A percentile compares a stretch with the other conserved stretches of the same genome.
These are phyloP conservation scores for Globisporangium radiosum DNA, from an alignment of 352 stramenopile species.

Conservation along the genomic window DNA sequence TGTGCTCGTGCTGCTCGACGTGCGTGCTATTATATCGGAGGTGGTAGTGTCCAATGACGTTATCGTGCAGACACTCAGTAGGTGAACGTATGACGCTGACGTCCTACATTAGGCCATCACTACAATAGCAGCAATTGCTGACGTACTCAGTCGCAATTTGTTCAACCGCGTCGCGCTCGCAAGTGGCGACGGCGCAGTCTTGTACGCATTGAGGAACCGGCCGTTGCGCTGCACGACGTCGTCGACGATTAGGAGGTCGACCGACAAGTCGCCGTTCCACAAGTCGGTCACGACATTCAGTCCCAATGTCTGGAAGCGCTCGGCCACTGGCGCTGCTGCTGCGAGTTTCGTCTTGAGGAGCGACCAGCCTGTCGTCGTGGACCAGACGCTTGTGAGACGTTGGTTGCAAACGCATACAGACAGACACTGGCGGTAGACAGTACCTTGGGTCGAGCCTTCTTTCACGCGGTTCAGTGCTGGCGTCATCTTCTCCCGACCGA, in stretches of 20 bases:
- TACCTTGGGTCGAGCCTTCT: slow-evolving; percentile 61
- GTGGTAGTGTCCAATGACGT: not conserved
- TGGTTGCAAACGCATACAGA: not conserved
- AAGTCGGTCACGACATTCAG: slow-evolving; percentile 69
- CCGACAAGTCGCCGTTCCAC: slow-evolving; percentile 39
- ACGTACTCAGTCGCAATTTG: slow-evolving; percentile 39
- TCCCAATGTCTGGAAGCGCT: slow-evolving; percentile 69
- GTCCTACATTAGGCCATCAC: not conserved
- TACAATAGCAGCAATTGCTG: too few relatives aligned
- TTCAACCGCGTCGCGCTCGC: slow-evolving; percentile 21
- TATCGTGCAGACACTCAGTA: not conserved
- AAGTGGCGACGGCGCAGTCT: slow-evolving; percentile 15
- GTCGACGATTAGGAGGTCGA: slow-evolving; percentile 51
- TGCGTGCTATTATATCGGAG: not conserved
- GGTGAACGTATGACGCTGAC: not conserved
- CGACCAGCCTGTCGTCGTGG: slow-evolving; percentile 35
- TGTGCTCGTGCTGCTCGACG: slow-evolving; percentile 12
- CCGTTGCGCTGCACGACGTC: slow-evolving; percentile 17
- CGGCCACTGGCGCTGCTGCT: slow-evolving; percentile 59
- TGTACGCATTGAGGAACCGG: slow-evolving; percentile 59
- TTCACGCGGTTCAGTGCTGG: slow-evolving; percentile 53
- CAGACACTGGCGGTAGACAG: too few relatives aligned
- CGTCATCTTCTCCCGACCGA: slow-evolving; percentile 39
- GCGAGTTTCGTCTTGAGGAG: slow-evolving; percentile 75
- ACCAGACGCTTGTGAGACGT: too few relatives aligned